phyloP scores from a whole-genome alignment of 108 stramenopile genomes.

The Cyclostephanos invisitatus region DNA sequence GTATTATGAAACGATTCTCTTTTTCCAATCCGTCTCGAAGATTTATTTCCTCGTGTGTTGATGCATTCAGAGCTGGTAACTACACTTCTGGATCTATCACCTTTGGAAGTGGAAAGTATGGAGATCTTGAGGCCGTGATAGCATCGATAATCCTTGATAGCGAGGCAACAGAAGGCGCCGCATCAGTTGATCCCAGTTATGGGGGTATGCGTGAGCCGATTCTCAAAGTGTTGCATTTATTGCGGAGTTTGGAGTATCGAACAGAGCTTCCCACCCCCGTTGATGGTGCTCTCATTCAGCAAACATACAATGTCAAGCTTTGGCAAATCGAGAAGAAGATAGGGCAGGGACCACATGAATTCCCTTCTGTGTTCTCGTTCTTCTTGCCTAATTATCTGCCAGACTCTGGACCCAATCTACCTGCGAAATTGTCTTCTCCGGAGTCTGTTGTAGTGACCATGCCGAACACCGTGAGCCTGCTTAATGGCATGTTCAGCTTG shows the following conservation, averaged over 20 bases:
- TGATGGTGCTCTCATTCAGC: conserved; percentile 33
- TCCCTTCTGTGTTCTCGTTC: conserved; percentile 56
- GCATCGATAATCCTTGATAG: conserved; percentile 64
- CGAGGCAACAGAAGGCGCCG: conserved; percentile 47
- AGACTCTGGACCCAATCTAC: conserved; percentile 26
- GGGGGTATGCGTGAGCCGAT: conserved; percentile 70
- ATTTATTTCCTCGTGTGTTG: conserved; percentile 49
- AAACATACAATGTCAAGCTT: conserved; percentile 16
- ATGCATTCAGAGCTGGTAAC: conserved; percentile 61
- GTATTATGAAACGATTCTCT: conserved; percentile 62
- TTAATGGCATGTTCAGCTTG: conserved; percentile 56
- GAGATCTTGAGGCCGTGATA: conserved; percentile 56
- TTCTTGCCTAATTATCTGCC: conserved; percentile 56
- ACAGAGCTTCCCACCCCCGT: conserved; percentile 22
- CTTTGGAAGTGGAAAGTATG: conserved; percentile 60
- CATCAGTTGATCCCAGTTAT: conserved; percentile 61
- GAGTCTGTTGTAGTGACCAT: conserved; percentile 49
- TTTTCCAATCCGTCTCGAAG: conserved; percentile 65
- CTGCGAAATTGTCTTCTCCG: conserved; percentile 42
- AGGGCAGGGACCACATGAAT: conserved; percentile 46
- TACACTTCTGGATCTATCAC: conserved; percentile 38
- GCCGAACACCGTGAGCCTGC: conserved; percentile 39
- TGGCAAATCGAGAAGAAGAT: conserved; percentile 48
- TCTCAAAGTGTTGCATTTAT: conserved; percentile 51
- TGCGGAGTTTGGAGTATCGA: conserved; percentile 62